Base-by-base conservation (phyloP, 805 yeast genomes). In the Schwanniomyces polymorphus region DNA sequence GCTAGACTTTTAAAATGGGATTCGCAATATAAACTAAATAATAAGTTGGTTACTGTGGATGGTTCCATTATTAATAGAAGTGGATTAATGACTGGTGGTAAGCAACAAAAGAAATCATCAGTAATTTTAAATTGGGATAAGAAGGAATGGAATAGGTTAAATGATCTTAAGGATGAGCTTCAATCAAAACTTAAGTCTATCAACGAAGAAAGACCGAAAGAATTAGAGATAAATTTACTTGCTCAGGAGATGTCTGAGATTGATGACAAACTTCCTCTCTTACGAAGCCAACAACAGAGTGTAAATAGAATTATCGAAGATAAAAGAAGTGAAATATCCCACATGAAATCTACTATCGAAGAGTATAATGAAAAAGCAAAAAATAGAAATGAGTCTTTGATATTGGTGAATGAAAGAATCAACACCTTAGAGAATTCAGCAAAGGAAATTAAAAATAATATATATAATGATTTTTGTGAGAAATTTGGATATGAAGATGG, bases 41-140 rank as follows among this genome's bases (percentile, higher is more conserved):
- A 81, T 35, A 90, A 88, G 62, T 64, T 87, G 42, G 96, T 91
- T 2, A 81, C 97, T 0, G 58, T 89, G 11, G 90, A 89, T 42
- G 99, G 99, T 1, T 81, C 92, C 0, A 73, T 91, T 27, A 87
- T 94, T 41, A 90, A 89, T 60, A 83, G 82, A 57, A 84, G 92
- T 4, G 97, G 97, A 6, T 74, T 91, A 31, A 89, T 94, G 96
- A 86, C 97, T 7, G 97, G 97, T 63, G 97, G 97, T 54, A 69
- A 75, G 26, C 74, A 81, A 5, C 73, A 74, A n/a, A 72, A 72
- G 34, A 60, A 55, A 17, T 65, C 74, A n/a, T 72, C 75, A 10
- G 58, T 62, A 0, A 47, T 53, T 9, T 52, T 69, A 47, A 76
- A 80, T 52, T 89, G 96, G 96, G 90, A 84, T 61, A 89, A 86